Percentiles rank a stretch among this genome's conserved stretches.
Conservation (phyloP, 129 eudicot genomes). For the Smallanthus sonchifolius region DNA sequence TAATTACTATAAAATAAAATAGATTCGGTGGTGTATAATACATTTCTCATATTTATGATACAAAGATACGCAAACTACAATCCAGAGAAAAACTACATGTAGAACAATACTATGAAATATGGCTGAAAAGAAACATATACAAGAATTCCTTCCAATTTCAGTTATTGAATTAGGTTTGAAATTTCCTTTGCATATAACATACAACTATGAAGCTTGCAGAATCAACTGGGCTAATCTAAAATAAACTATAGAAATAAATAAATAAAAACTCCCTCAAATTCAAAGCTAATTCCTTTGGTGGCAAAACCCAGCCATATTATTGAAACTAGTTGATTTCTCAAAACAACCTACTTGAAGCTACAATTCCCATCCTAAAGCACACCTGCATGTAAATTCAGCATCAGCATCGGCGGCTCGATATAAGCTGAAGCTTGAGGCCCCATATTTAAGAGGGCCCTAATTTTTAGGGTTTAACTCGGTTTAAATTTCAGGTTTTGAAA, state of each 20-base stretch:
- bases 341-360: neutral
- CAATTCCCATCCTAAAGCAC: neutral
- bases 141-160: neutral
- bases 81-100: neutral
- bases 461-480: no score
- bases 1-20: neutral
- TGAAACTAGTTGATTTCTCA: slow-evolving; percentile 12
- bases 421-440: no score
- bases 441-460: no score
- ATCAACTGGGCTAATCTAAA: neutral
- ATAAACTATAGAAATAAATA: neutral
- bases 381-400: slow-evolving; percentile 27
- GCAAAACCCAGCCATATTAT: slow-evolving; percentile 6
- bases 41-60: neutral
- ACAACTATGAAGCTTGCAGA: neutral
- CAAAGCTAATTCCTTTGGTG: slow-evolving; percentile 17
- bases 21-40: neutral
- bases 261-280: slow-evolving; percentile 3
- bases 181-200: neutral
- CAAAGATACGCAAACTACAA: neutral
- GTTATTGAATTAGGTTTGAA: neutral
- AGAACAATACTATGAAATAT: neutral
- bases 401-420: no score
- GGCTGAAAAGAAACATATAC: neutral
- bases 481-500: no score